Conservation (phyloP, 768 basidiomycete genomes). For the Psilocybe subaeruginosa region DNA sequence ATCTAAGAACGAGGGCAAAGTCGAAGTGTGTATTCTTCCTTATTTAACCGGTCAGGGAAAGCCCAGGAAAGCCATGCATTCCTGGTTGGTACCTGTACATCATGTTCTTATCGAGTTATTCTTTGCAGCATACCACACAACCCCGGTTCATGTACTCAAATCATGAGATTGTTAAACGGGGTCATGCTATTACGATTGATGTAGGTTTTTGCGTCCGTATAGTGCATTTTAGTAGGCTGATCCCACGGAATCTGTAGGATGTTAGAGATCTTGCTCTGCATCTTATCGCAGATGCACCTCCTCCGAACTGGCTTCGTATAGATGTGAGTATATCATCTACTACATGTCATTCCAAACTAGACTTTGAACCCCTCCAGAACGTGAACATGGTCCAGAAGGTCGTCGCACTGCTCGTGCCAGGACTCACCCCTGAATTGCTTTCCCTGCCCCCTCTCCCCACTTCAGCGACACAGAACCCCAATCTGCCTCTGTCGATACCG, state of each 20-base stretch:
- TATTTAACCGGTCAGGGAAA: neutral
- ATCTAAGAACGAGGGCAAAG: slow-evolving; percentile 57
- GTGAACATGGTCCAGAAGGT: slow-evolving; percentile 74
- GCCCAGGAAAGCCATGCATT: slow-evolving; percentile 10
- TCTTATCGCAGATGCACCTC: slow-evolving; percentile 79
- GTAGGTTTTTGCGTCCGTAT: slow-evolving; percentile 46
- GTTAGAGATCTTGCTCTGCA: slow-evolving; percentile 87
- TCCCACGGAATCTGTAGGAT: slow-evolving; percentile 54
- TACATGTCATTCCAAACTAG: neutral
- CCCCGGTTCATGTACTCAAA: slow-evolving; percentile 85
- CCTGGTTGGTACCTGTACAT: slow-evolving; percentile 9
- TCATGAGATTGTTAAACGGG: slow-evolving; percentile 71
- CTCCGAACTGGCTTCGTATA: slow-evolving; percentile 84
- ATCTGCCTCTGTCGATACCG: slow-evolving; percentile 47
- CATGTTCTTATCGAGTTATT: slow-evolving; percentile 18
- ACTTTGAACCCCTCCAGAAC: slow-evolving; percentile 52
- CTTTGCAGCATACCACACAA: slow-evolving; percentile 43
- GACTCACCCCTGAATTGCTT: slow-evolving; percentile 76
- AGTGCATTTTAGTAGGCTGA: neutral
- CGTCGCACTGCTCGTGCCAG: slow-evolving; percentile 83
- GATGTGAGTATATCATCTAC: slow-evolving; percentile 52
- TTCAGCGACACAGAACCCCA: slow-evolving; percentile 58
- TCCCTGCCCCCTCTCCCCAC: slow-evolving; percentile 73
- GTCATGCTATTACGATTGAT: slow-evolving; percentile 77
- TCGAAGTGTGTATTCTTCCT: slow-evolving; percentile 48